Evolutionary conservation across 768 basidiomycete genomes (phyloP).

Genomic region (Amylocystis lapponica): DNA sequence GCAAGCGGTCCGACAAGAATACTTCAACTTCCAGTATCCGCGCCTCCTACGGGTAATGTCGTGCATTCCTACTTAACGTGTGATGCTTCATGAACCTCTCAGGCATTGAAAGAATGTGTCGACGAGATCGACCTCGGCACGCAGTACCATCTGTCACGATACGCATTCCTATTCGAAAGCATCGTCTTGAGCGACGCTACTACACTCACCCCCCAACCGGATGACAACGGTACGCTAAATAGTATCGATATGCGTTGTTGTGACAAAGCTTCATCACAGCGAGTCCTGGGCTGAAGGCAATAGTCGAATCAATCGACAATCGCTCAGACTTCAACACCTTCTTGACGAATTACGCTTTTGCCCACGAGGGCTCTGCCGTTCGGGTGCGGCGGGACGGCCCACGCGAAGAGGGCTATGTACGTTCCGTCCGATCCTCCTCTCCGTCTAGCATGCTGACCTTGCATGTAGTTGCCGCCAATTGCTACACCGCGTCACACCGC

Average conservation of each 20-base stretch:
- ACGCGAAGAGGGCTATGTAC: constrained; percentile 87
- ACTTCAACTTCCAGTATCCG: constrained; percentile 95
- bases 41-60: constrained; percentile 80
- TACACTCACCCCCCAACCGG: constrained; percentile 66
- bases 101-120: constrained; percentile 84
- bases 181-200: constrained; percentile 85
- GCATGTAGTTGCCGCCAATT: constrained; percentile 50
- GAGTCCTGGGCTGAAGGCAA: constrained; percentile 68
- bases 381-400: constrained; percentile 84
- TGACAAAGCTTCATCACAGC: background rate
- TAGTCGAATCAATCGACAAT: constrained; percentile 91
- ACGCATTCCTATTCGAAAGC: constrained; percentile 91
- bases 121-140: constrained; percentile 98
- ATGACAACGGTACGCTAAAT: constrained; percentile 64
- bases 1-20: constrained; percentile 89
- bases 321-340: constrained; percentile 91
- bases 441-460: constrained; percentile 2
- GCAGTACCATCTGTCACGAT: constrained; percentile 93
- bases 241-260: background rate
- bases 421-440: constrained; percentile 30
- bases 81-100: background rate
- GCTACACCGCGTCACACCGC: constrained; percentile 33
- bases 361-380: constrained; percentile 54
- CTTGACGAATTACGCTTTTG: constrained; percentile 97
- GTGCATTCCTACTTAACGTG: background rate